phyloP scores from a whole-genome alignment of 176 grass and related monocot species.

The Areca catechu region DNA sequence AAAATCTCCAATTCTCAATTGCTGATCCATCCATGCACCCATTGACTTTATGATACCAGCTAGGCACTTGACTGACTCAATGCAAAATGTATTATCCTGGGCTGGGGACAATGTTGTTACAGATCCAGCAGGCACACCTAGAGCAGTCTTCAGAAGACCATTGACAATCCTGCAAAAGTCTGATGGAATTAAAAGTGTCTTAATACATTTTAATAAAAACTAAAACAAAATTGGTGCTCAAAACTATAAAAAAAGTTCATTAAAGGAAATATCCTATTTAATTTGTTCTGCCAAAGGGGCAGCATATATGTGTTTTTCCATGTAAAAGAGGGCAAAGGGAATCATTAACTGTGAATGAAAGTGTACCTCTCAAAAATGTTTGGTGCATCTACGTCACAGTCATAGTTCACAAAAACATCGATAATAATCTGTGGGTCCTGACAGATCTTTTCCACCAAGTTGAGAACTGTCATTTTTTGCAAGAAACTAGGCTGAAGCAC shows the following conservation, averaged over 20 bases:
- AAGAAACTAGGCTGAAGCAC: slow-evolving; percentile 90
- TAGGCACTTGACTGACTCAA: slow-evolving; percentile 89
- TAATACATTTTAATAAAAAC: slow-evolving; percentile 21
- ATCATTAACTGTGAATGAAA: slow-evolving; percentile 3
- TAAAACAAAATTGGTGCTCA: neutral
- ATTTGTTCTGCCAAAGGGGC: no score
- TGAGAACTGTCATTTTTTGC: slow-evolving; percentile 94
- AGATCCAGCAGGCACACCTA: slow-evolving; percentile 82
- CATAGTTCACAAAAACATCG: slow-evolving; percentile 98
- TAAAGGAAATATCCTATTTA: no score
- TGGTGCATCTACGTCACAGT: slow-evolving; percentile 94
- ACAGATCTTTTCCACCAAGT: slow-evolving; percentile 80
- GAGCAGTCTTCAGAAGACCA: slow-evolving; percentile 82
- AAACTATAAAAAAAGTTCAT: neutral
- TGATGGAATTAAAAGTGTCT: slow-evolving; percentile 40
- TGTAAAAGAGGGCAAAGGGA: slow-evolving; percentile 5
- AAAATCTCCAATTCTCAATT: slow-evolving; percentile 79
- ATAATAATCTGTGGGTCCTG: slow-evolving; percentile 78
- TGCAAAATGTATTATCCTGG: slow-evolving; percentile 85
- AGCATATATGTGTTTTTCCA: neutral
- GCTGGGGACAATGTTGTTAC: slow-evolving; percentile 65
- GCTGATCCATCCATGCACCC: slow-evolving; percentile 86
- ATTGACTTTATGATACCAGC: slow-evolving; percentile 67
- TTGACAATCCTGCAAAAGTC: slow-evolving; percentile 76
- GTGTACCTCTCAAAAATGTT: slow-evolving; percentile 97